These are phyloP conservation scores for Ceratorhiza oryzae-sativae DNA, from an alignment of 1,284 basidiomycete genomes.

Conservation along the genomic window DNA sequence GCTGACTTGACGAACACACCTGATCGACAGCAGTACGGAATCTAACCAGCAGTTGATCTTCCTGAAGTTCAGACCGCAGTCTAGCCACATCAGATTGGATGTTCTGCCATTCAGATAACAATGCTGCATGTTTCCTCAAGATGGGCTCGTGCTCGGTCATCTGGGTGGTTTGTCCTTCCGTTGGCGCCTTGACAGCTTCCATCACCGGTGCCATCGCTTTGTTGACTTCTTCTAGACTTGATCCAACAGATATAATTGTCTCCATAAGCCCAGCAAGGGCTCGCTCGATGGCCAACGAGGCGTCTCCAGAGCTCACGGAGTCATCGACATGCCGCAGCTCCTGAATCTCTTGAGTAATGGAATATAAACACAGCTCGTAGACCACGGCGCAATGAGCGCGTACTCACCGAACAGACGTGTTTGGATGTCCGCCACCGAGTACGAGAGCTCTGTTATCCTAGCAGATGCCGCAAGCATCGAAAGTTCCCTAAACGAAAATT, in stretches of 20 bases:
- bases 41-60: conserved; percentile 95
- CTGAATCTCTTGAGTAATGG: conserved; percentile 68
- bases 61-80: conserved; percentile 87
- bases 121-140: conserved; percentile 71
- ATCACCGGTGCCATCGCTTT: conserved; percentile 68
- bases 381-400: conserved; percentile 34
- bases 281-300: conserved; percentile 75
- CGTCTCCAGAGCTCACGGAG: conserved; percentile 51
- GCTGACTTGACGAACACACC: conserved; percentile 38
- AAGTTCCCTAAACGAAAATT: conserved; percentile 61
- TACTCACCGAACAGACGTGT: conserved; percentile 81
- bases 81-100: conserved; percentile 82
- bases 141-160: conserved; percentile 60
- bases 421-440: conserved; percentile 82
- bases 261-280: conserved; percentile 81
- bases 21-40: conserved; percentile 92
- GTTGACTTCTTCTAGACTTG: conserved; percentile 70
- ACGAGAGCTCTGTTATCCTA: conserved; percentile 81
- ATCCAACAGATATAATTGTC: conserved; percentile 73
- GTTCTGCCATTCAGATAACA: conserved; percentile 78
- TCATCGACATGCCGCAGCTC: conserved; percentile 80
- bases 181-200: conserved; percentile 59
- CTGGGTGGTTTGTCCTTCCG: conserved; percentile 43
- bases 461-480: conserved; percentile 78
- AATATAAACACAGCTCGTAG: conserved; percentile 29